phyloP scores from a whole-genome alignment of 257 asterid genomes.

The Ocimum tenuiflorum region DNA sequence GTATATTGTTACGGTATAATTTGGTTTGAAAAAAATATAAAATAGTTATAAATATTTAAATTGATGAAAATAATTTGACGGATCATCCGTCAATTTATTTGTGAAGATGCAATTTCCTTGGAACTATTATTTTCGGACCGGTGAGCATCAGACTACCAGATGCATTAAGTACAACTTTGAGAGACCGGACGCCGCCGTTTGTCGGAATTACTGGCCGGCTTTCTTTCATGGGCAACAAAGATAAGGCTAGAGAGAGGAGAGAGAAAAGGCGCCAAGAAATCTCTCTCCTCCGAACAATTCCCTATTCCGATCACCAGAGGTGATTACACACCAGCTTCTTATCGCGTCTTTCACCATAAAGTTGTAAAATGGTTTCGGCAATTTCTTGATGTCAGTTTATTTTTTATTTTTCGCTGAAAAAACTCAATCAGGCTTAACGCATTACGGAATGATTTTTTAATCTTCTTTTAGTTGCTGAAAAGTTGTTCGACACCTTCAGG shows the following conservation, averaged over 20 bases:
- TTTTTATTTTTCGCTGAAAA: background rate
- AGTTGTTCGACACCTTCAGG: background rate
- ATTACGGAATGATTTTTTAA: too few species aligned
- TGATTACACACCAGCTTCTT: background rate
- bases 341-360: background rate
- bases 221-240: slow-evolving; percentile 47
- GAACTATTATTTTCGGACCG: too few species aligned
- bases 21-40: too few species aligned
- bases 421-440: background rate
- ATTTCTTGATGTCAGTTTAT: background rate
- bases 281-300: slow-evolving; percentile 70
- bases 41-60: too few species aligned
- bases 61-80: too few species aligned
- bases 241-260: slow-evolving; percentile 62
- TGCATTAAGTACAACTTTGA: too few species aligned
- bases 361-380: background rate
- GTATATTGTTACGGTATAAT: too few species aligned
- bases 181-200: too few species aligned
- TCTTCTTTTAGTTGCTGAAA: background rate
- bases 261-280: slow-evolving; percentile 74
- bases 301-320: slow-evolving; percentile 78
- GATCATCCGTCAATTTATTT: too few species aligned
- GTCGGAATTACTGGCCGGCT: background rate
- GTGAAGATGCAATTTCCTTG: too few species aligned
- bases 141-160: too few species aligned